A percentile compares a stretch with the other conserved stretches of the same genome.
phyloP scores from a whole-genome alignment of 805 yeast genomes.

The Alloascoidea hylecoeti region DNA sequence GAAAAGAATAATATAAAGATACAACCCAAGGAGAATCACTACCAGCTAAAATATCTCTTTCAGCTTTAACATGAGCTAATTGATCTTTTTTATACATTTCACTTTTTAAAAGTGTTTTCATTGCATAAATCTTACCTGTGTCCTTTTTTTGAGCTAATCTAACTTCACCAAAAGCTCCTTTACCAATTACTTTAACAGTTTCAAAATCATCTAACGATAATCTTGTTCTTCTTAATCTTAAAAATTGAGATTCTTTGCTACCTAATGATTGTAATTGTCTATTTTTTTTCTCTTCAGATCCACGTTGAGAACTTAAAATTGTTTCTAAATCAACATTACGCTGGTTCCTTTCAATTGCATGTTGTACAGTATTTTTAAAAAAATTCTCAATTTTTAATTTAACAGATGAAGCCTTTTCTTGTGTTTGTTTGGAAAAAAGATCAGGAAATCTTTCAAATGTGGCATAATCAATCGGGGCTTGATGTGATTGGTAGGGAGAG shows the following conservation, averaged over 20 bases:
- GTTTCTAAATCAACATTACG: constrained; percentile 79
- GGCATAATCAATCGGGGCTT: constrained; percentile 41
- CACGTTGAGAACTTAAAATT: constrained; percentile 49
- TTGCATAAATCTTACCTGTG: constrained; percentile 84
- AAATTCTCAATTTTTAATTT: constrained; percentile 74
- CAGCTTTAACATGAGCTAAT: constrained; percentile 90
- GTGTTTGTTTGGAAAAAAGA: constrained; percentile 50
- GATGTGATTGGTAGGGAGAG: no score
- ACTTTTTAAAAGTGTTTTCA: constrained; percentile 80
- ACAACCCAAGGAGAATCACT: constrained; percentile 86
- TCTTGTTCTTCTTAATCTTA: constrained; percentile 75
- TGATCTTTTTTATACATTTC: constrained; percentile 95
- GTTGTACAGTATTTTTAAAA: constrained; percentile 73
- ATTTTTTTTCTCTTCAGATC: constrained; percentile 75
- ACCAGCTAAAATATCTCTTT: constrained; percentile 88
- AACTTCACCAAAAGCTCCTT: constrained; percentile 97
- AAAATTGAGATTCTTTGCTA: constrained; percentile 74
- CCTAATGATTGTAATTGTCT: constrained; percentile 76
- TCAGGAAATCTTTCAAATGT: constrained; percentile 78
- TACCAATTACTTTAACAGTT: constrained; percentile 85
- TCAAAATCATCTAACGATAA: constrained; percentile 71
- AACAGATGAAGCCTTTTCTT: constrained; percentile 74
- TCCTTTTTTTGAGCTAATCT: constrained; percentile 87
- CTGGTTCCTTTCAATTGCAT: constrained; percentile 93
- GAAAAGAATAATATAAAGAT: constrained; percentile 68